Base-by-base conservation (phyloP, 1,284 basidiomycete species). In the Rhizoctonia solani region DNA sequence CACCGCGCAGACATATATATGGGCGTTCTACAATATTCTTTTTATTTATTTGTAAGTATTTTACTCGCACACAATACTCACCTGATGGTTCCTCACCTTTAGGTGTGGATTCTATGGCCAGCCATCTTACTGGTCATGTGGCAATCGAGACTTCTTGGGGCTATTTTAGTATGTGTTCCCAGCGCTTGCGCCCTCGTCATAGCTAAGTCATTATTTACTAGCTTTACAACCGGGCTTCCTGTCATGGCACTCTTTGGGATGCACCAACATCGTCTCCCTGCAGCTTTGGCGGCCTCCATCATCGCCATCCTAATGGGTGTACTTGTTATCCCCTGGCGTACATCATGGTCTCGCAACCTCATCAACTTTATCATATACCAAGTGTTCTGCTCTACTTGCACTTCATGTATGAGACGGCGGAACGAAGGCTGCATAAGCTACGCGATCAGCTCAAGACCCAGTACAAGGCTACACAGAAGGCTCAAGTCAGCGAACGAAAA, bases 401-500 rank as follows among this genome's bases (percentile, higher is more conserved):
- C 46, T 70, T 54, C 44, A 50, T 53, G 44, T 50, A 58, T 3
- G 69, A 70, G 32, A 65, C 49, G 6, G 66, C 56, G 19, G 66
- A 65, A 25, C 52, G 69, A 14, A 42, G 69, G 39, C 34, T 70
- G 21, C 65, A 68, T 54, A 46, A 54, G 6, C 54, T 70, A 52
- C 56, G 69, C 9, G 69, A 70, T 25, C 55, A 59, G 52, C 53
- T 70, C 32, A 70, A 70, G 55, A 58, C 66, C 25, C 92, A 74
- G 65, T 89, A 81, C 72, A 80, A 85, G 72, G 89, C 88, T 34
- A 92, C 90, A 5, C 90, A 93, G 75, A 88, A 88, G 69, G 93
- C 92, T 4, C 91, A 94, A 76, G 83, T 92, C 56, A 90, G 91
- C 74, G 92, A 95, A 74, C 82, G 88, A 55, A 86, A 86, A 71